These are phyloP conservation scores for Knufia fluminis DNA, from an alignment of 2,329 filamentous ascomycete genomes.

Conservation along the genomic window DNA sequence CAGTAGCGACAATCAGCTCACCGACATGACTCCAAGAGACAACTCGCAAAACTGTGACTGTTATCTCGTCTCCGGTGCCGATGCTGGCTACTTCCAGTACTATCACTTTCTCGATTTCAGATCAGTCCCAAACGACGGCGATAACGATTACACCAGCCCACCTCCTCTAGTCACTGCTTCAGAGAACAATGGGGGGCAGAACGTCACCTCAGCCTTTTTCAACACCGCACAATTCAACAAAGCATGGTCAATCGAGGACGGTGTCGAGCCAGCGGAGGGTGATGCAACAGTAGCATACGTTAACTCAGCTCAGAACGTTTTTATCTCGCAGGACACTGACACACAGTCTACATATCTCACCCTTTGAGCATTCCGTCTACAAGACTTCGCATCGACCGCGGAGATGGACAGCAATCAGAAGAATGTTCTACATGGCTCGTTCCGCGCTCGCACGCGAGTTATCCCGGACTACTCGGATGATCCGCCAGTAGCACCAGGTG, in stretches of 20 bases:
- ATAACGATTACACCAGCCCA: conserved; percentile 23
- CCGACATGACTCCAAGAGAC: neutral
- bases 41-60: conserved; percentile 34
- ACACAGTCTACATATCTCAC: conserved; percentile 35
- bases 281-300: conserved; percentile 31
- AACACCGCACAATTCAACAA: conserved; percentile 27
- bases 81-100: conserved; percentile 41
- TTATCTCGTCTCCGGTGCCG: conserved; percentile 34
- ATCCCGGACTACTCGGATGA: conserved; percentile 20
- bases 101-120: conserved; percentile 46
- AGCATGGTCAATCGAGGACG: conserved; percentile 38
- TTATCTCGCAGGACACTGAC: conserved; percentile 29
- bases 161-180: conserved; percentile 21
- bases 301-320: conserved; percentile 41
- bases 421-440: conserved; percentile 39
- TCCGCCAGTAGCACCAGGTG: conserved; percentile 34
- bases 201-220: conserved; percentile 25
- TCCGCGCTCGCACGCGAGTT: conserved; percentile 41
- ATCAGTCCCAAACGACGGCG: conserved; percentile 27
- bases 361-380: conserved; percentile 37
- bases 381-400: conserved; percentile 37
- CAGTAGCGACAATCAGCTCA: neutral
- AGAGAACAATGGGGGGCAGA: conserved; percentile 18
- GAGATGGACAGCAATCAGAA: conserved; percentile 40
- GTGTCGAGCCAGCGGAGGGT: conserved; percentile 34